phyloP scores from a whole-genome alignment of 2,329 filamentous ascomycete genomes.

The Pseudogymnoascus sp. region DNA sequence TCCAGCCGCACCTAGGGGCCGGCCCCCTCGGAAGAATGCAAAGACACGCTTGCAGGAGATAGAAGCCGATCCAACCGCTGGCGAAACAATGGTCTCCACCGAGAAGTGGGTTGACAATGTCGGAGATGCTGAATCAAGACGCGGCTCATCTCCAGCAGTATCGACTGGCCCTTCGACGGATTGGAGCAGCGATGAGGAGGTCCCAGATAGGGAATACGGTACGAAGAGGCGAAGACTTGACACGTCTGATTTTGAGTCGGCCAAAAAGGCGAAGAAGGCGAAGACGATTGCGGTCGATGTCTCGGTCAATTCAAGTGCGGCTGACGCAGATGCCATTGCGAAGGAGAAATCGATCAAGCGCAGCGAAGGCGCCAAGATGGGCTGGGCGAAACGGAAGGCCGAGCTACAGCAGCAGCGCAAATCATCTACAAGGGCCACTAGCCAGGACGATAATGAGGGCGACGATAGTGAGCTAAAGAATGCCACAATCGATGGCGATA shows the following conservation, averaged over 20 bases:
- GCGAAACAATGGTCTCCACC: slow-evolving; percentile 8
- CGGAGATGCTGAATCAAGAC: not conserved
- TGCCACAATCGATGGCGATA: not conserved
- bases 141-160: not conserved
- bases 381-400: slow-evolving; percentile 8
- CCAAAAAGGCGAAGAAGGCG: not conserved
- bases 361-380: slow-evolving; percentile 2
- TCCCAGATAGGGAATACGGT: not conserved
- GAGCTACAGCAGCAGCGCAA: not conserved
- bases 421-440: not conserved
- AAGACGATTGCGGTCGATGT: not conserved
- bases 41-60: slow-evolving; percentile 5
- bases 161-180: not conserved
- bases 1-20: slow-evolving; percentile 14
- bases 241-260: not conserved
- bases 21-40: slow-evolving; percentile 4
- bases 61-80: slow-evolving; percentile 2
- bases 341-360: slow-evolving; percentile 7
- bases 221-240: not conserved
- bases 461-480: not conserved
- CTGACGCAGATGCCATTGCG: not conserved
- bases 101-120: slow-evolving; percentile 5
- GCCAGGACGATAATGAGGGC: not conserved
- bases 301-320: not conserved
- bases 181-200: not conserved